phyloP scores from a whole-genome alignment of 371 early-diverging fungal species.

The Umbelopsis sp. region DNA sequence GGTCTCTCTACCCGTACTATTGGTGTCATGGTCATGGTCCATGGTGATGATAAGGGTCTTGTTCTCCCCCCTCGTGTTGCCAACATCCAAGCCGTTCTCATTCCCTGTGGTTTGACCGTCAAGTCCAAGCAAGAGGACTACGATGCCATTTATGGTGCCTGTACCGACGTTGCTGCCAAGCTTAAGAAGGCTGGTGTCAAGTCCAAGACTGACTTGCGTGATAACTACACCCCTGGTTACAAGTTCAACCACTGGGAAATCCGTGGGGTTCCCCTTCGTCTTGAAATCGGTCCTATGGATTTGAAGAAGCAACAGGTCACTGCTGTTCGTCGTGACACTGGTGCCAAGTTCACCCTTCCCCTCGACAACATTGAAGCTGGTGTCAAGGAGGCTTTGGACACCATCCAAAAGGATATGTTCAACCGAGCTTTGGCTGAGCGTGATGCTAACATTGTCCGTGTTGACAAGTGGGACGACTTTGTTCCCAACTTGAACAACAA shows the following conservation, averaged over 20 bases:
- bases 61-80: constrained; percentile 99
- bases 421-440: constrained; percentile 82
- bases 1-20: constrained; percentile 99
- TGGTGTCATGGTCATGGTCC: constrained; percentile 99
- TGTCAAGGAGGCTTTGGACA: constrained; percentile 71
- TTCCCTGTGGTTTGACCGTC: constrained; percentile 96
- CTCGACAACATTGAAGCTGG: constrained; percentile 65
- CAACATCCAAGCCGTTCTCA: constrained; percentile 89
- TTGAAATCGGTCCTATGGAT: constrained; percentile 99
- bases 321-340: constrained; percentile 90
- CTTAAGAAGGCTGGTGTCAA: constrained; percentile 87
- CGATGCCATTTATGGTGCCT: constrained; percentile 64
- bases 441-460: constrained; percentile 77
- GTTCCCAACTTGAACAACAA: constrained; percentile 89
- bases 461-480: constrained; percentile 92
- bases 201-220: constrained; percentile 89
- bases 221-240: constrained; percentile 96
- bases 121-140: constrained; percentile 81
- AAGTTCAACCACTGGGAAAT: constrained; percentile 99
- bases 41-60: constrained; percentile 99
- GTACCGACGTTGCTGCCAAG: constrained; percentile 68
- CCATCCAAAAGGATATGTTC: constrained; percentile 95
- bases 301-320: constrained; percentile 81
- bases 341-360: constrained; percentile 69
- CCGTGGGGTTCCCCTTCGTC: constrained; percentile 97